These are phyloP conservation scores for Neurospora discreta DNA, from an alignment of 495 filamentous ascomycete genomes.

Conservation along the genomic window DNA sequence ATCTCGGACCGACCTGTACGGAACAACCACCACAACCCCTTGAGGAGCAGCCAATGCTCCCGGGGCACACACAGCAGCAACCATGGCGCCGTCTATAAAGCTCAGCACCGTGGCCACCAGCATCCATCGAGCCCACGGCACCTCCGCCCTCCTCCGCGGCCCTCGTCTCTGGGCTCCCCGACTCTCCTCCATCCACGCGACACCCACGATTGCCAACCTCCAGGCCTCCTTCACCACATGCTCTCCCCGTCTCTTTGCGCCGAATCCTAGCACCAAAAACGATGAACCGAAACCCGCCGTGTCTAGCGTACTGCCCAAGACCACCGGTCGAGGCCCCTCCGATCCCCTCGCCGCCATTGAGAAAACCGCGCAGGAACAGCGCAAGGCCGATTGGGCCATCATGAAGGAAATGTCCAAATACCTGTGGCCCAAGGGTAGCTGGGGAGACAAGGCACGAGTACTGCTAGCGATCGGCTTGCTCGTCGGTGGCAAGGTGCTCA, in stretches of 20 bases:
- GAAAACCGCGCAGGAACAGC: conserved; percentile 67
- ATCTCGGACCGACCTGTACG: background rate
- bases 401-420: conserved; percentile 96
- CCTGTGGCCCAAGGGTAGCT: conserved; percentile 89
- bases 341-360: conserved; percentile 28
- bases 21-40: background rate
- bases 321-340: conserved; percentile 1
- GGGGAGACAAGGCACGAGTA: conserved; percentile 75
- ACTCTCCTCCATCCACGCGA: background rate
- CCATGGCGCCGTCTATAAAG: conserved; percentile 15
- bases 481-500: conserved; percentile 85
- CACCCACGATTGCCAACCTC: background rate
- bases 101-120: conserved; percentile 13
- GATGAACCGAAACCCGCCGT: background rate
- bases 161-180: background rate
- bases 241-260: conserved; percentile 1
- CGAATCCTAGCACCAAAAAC: conserved; percentile 1
- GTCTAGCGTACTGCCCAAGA: background rate
- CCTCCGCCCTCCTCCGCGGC: conserved; percentile 1
- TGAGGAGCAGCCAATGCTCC: background rate
- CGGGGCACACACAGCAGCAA: background rate
- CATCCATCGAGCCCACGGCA: conserved; percentile 4
- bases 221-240: conserved; percentile 16
- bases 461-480: conserved; percentile 68
- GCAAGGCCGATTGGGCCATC: conserved; percentile 96